Evolutionary conservation across 495 filamentous ascomycete genomes (phyloP).

Genomic region (Xylaria curta): DNA sequence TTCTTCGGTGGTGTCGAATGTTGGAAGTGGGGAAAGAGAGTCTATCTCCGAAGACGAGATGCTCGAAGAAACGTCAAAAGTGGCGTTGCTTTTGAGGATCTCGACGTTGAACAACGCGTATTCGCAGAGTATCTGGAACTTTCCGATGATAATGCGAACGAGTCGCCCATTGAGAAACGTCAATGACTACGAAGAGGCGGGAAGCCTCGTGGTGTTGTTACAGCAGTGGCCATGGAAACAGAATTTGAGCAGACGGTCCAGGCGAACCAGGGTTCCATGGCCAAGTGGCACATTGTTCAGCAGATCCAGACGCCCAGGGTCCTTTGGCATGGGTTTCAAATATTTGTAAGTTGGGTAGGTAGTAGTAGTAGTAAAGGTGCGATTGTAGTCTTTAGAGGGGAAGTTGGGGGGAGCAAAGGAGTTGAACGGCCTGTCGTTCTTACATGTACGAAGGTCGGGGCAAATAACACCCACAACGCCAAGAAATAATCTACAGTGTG

Average conservation of each 20-base stretch:
- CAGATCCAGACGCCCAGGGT: background rate
- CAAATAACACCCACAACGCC: too few species aligned
- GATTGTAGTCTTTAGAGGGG: background rate
- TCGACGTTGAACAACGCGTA: conserved; percentile 48
- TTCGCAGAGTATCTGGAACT: conserved; percentile 46
- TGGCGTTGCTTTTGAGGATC: conserved; percentile 43
- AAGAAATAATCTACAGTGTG: too few species aligned
- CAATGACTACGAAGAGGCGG: conserved; percentile 53
- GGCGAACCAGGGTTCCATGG: background rate
- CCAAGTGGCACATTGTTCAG: conserved; percentile 2
- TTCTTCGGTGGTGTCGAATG: conserved; percentile 69
- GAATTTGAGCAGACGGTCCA: background rate
- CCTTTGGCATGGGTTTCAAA: background rate
- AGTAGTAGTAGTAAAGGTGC: background rate
- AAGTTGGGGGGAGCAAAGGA: background rate
- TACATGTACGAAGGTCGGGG: too few species aligned
- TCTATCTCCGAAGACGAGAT: conserved; percentile 43
- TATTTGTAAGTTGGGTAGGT: background rate
- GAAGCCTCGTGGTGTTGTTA: conserved; percentile 41
- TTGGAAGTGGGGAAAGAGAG: conserved; percentile 72
- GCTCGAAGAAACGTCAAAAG: conserved; percentile 31
- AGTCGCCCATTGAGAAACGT: conserved; percentile 26
- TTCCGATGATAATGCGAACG: background rate
- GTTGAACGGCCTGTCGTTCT: background rate
- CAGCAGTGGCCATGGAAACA: background rate